Conservation (phyloP, 768 basidiomycete species). For the Hirschioporus abietinus region DNA sequence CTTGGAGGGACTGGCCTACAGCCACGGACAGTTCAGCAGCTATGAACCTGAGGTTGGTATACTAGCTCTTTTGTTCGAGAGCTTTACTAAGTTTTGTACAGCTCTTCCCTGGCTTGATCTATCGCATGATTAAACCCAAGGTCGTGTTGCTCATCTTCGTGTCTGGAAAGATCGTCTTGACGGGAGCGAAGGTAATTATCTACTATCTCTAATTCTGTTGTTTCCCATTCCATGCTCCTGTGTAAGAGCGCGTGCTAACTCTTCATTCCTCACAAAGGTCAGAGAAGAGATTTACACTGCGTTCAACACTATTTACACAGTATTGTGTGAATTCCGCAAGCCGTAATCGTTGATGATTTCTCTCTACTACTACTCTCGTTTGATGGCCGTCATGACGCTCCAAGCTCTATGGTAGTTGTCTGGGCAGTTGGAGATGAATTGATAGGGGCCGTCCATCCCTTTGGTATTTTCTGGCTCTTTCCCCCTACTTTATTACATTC, state of each 20-base stretch:
- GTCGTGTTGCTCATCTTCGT: conserved; percentile 98
- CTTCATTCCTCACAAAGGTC: conserved; percentile 55
- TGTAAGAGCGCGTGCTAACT: conserved; percentile 33
- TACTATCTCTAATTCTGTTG: conserved; percentile 23
- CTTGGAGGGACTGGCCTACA: conserved; percentile 94
- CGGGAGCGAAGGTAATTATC: conserved; percentile 89
- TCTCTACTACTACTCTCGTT: not conserved
- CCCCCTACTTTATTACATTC: not conserved
- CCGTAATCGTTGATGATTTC: conserved; percentile 38
- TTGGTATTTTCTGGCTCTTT: not conserved
- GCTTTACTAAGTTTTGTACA: conserved; percentile 26
- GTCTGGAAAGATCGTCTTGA: conserved; percentile 97
- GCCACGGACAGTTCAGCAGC: conserved; percentile 95
- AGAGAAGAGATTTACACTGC: conserved; percentile 99
- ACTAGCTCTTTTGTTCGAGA: not conserved
- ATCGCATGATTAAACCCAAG: conserved; percentile 99
- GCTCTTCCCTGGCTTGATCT: conserved; percentile 98
- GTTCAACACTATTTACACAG: conserved; percentile 99
- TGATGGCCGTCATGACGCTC: not conserved
- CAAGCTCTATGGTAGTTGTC: not conserved
- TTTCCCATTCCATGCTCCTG: conserved; percentile 31
- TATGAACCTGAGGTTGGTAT: conserved; percentile 87
- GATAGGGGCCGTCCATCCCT: not conserved
- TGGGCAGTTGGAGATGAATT: not conserved
- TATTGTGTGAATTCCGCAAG: conserved; percentile 92